These are phyloP conservation scores for Diaporthe australafricana DNA, from an alignment of 2,329 filamentous ascomycete species.

Conservation along the genomic window DNA sequence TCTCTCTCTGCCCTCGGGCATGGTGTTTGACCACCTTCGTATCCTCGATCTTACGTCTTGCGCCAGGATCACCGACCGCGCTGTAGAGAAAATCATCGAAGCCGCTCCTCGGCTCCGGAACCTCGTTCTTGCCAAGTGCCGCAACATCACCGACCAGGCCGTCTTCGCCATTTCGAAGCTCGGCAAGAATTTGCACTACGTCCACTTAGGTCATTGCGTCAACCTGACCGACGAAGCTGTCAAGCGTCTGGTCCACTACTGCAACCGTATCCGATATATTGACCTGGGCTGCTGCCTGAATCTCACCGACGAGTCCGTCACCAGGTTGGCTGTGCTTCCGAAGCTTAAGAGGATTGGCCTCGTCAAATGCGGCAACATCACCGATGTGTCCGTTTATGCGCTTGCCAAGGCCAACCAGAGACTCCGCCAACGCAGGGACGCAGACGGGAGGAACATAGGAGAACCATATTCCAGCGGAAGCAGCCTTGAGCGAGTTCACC, in stretches of 20 bases:
- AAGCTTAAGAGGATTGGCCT: slow-evolving; percentile 95
- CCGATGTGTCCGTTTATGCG: slow-evolving; percentile 87
- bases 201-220: slow-evolving; percentile 93
- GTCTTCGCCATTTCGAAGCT: slow-evolving; percentile 89
- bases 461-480: slow-evolving; percentile 67
- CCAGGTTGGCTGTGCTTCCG: slow-evolving; percentile 84
- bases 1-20: slow-evolving; percentile 75
- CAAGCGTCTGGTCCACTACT: slow-evolving; percentile 82
- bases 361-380: slow-evolving; percentile 93
- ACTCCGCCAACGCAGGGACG: slow-evolving; percentile 60
- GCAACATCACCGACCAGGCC: slow-evolving; percentile 88
- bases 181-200: slow-evolving; percentile 96
- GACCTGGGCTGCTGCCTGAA: slow-evolving; percentile 95
- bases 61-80: slow-evolving; percentile 83
- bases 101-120: slow-evolving; percentile 91
- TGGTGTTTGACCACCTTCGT: slow-evolving; percentile 85
- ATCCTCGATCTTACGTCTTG: slow-evolving; percentile 96
- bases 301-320: slow-evolving; percentile 88
- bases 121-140: slow-evolving; percentile 93
- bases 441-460: slow-evolving; percentile 57
- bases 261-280: slow-evolving; percentile 96
- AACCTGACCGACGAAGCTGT: slow-evolving; percentile 93
- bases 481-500: slow-evolving; percentile 91
- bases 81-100: slow-evolving; percentile 88
- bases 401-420: slow-evolving; percentile 78